Base-by-base conservation (phyloP, 768 basidiomycete species). In the Serendipita sp. region DNA sequence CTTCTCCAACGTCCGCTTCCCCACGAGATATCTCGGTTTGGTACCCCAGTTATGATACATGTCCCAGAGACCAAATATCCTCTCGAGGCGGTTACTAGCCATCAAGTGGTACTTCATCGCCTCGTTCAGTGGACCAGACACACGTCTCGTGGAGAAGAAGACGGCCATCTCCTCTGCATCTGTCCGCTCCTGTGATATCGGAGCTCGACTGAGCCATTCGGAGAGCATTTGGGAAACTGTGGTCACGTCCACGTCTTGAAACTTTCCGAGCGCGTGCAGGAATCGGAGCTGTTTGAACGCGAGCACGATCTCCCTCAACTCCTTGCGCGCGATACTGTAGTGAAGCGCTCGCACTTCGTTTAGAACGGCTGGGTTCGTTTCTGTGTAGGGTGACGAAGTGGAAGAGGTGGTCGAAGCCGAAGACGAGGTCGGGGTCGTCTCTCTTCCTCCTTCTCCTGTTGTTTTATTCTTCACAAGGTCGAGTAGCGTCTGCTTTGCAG, bases 101-200 rank as follows among this genome's bases (percentile, higher is more conserved):
- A 71, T 69, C 62, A 86, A 68, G 65, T 79, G 72, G 41, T 71
- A 68, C 45, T 75, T 66, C 78, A 88, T 76, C 65, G 77, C 75
- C 22, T 77, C 75, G 60, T 73, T 73, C 51, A 88, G 71, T 3
- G 80, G 80, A 11, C 76, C 75, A 14, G 76, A 72, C 7, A 75
- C 75, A 31, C 78, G 74, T 30, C 69, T 70, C 11, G 68, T 73
- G 0, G 84, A 81, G 4, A 78, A 73, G 41, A 74, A 68, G 22
- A 85, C 58, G 3, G 82, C 80, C 53, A 86, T 77, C 61, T 77
- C 73, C 65, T 78, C 74, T 22, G 51, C 28, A 38, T 22, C 3
- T n/a, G 9, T 14, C 24, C 31, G 13, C n/a, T 17, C 24, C 5
- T 26, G 42, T 38, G 42, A 22, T 14, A 1, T 38, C 42, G 44